Conservation (phyloP, 345 rosid genomes). For the Carallia brachiata region DNA sequence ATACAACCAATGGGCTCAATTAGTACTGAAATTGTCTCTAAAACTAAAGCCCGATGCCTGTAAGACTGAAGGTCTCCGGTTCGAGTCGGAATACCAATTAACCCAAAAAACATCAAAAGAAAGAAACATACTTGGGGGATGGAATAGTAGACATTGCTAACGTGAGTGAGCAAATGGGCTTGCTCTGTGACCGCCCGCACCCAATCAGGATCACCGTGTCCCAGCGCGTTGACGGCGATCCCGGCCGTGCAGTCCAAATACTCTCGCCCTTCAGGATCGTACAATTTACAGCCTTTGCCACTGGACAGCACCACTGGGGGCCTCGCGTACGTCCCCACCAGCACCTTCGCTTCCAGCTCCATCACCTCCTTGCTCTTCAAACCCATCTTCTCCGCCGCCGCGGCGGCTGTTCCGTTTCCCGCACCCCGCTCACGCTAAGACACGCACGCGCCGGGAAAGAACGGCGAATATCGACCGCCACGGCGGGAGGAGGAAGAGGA, state of each 20-base stretch:
- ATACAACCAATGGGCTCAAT: too few relatives aligned
- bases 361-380: too few relatives aligned
- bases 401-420: too few relatives aligned
- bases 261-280: constrained; percentile 71
- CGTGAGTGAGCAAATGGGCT: constrained; percentile 65
- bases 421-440: constrained; percentile 29
- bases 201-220: constrained; percentile 87
- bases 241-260: constrained; percentile 74
- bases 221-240: constrained; percentile 82
- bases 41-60: too few relatives aligned
- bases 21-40: too few relatives aligned
- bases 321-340: constrained; percentile 81
- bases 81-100: too few relatives aligned
- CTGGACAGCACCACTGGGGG: constrained; percentile 63
- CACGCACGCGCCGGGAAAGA: constrained; percentile 13
- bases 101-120: not conserved
- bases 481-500: not conserved
- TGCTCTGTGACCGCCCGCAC: constrained; percentile 63
- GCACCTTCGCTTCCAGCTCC: constrained; percentile 22
- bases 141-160: constrained; percentile 68
- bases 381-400: too few relatives aligned
- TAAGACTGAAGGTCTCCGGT: too few relatives aligned
- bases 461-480: not conserved
- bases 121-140: constrained; percentile 60
- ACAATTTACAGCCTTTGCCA: constrained; percentile 79